A percentile compares a stretch with the other conserved stretches of the same genome.
These are phyloP conservation scores for Candida saitoana DNA, from an alignment of 805 yeast species.

Conservation along the genomic window DNA sequence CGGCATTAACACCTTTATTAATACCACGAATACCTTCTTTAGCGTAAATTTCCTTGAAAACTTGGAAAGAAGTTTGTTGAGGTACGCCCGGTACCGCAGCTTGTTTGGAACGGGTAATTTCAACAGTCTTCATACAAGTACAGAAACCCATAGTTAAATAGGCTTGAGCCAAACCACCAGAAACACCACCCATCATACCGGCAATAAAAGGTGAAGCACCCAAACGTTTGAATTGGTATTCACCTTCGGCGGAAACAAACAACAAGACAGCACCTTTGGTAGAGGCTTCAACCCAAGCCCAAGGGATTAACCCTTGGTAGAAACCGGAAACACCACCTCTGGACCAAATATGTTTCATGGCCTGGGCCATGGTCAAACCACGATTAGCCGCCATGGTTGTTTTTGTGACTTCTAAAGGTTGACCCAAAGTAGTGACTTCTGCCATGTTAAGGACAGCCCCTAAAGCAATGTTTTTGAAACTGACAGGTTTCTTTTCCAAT, in stretches of 20 bases:
- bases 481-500: slow-evolving; percentile 78
- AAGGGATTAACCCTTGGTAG: slow-evolving; percentile 96
- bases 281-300: slow-evolving; percentile 99
- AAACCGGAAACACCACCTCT: slow-evolving; percentile 92
- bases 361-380: slow-evolving; percentile 58
- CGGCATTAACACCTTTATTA: slow-evolving; percentile 97
- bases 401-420: slow-evolving; percentile 92
- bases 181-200: slow-evolving; percentile 93
- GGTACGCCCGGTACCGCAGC: slow-evolving; percentile 56
- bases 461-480: slow-evolving; percentile 81
- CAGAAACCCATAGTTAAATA: slow-evolving; percentile 97
- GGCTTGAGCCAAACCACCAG: slow-evolving; percentile 96
- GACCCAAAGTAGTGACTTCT: slow-evolving; percentile 93
- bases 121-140: slow-evolving; percentile 98
- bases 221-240: slow-evolving; percentile 59
- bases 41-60: slow-evolving; percentile 76
- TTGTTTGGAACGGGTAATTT: slow-evolving; percentile 87
- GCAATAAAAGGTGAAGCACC: slow-evolving; percentile 68
- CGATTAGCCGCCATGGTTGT: slow-evolving; percentile 99
- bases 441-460: slow-evolving; percentile 93
- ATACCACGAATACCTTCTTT: slow-evolving; percentile 92
- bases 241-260: slow-evolving; percentile 90
- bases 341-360: slow-evolving; percentile 76
- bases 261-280: slow-evolving; percentile 95
- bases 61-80: slow-evolving; percentile 72